A percentile compares a stretch with the other conserved stretches of the same genome.
Evolutionary conservation across 2,329 filamentous ascomycete species (phyloP).

Genomic region (Claviceps pusilla): DNA sequence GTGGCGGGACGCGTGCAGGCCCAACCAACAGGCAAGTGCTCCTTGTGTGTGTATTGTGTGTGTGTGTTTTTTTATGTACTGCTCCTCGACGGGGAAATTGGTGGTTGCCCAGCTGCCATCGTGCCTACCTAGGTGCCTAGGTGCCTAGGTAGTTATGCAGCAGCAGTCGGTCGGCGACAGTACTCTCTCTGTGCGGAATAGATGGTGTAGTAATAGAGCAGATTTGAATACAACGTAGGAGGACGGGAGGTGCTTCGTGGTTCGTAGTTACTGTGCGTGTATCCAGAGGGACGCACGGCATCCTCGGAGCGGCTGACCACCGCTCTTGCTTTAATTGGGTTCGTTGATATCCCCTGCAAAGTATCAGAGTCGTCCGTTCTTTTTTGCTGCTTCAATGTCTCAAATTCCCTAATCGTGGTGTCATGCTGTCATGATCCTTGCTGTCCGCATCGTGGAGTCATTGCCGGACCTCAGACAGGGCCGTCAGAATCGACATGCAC

Average conservation of each 20-base stretch:
- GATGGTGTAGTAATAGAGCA: not conserved
- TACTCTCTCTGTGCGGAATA: too few species aligned
- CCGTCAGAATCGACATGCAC: not conserved
- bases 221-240: not conserved
- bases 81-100: not conserved
- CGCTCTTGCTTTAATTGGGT: not conserved
- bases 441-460: not conserved
- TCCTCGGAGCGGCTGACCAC: not conserved
- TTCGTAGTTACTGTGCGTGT: not conserved
- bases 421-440: not conserved
- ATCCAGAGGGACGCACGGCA: conserved; percentile 1
- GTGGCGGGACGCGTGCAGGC: conserved; percentile 5
- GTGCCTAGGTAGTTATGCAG: not conserved
- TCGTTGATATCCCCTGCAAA: not conserved
- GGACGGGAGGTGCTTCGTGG: not conserved
- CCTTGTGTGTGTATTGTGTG: too few species aligned
- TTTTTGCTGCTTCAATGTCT: not conserved
- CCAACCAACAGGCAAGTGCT: conserved; percentile 2
- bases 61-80: too few species aligned
- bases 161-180: too few species aligned
- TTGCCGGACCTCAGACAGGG: not conserved
- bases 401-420: too few species aligned
- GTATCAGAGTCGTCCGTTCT: not conserved
- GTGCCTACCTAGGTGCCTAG: not conserved
- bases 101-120: not conserved